phyloP scores from a whole-genome alignment of 139 green algal species.

The Closterium sp. region DNA sequence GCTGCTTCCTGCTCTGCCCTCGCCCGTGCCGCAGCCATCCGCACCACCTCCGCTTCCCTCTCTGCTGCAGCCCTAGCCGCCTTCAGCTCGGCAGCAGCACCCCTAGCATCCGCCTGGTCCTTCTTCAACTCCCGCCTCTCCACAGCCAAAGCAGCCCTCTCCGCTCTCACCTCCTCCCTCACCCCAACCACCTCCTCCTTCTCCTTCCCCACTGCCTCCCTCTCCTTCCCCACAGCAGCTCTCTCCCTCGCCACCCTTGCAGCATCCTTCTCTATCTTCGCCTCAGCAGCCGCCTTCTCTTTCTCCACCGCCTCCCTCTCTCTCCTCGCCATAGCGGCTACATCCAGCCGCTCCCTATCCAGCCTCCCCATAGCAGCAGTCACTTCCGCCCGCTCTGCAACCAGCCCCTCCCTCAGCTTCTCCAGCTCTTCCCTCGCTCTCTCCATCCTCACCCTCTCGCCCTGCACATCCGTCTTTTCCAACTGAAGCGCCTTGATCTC shows the following conservation, averaged over 20 bases:
- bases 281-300: not conserved
- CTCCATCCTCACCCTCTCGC: not conserved
- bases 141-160: not conserved
- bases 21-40: not conserved
- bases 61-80: not conserved
- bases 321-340: not conserved
- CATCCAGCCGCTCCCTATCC: not conserved
- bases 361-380: not conserved
- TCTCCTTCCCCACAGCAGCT: not conserved
- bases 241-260: not conserved
- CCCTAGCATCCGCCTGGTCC: not conserved
- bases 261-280: not conserved
- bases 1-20: not conserved
- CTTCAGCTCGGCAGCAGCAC: not conserved
- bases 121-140: conserved; percentile 1
- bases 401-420: not conserved
- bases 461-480: not conserved
- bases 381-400: not conserved
- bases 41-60: not conserved
- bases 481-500: not conserved
- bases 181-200: not conserved
- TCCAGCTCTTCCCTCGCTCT: not conserved
- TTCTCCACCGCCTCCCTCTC: not conserved
- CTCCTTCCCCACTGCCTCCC: not conserved
- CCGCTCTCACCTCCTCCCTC: conserved; percentile 1